Evolutionary conservation across 2,329 filamentous ascomycete species (phyloP).

Genomic region (Colletotrichum camelliae): DNA sequence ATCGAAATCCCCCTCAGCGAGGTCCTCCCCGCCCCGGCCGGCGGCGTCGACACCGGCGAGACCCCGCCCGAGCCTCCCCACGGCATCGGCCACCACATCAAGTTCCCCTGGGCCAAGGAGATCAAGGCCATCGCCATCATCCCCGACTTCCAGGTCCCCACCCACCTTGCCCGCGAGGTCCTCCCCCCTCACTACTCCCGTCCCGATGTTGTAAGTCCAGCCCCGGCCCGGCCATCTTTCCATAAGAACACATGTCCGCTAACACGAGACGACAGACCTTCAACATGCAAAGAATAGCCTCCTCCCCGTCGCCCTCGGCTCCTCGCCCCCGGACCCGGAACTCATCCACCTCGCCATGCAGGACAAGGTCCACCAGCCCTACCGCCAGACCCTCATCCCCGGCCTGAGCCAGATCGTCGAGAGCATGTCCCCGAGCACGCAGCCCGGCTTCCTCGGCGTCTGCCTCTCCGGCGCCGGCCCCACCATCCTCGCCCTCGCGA

Average conservation of each 20-base stretch:
- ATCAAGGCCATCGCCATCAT: constrained; percentile 98
- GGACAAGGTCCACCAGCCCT: constrained; percentile 97
- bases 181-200: constrained; percentile 81
- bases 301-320: constrained; percentile 85
- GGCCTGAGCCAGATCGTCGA: constrained; percentile 89
- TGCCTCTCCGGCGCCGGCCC: constrained; percentile 95
- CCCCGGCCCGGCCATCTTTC: no score
- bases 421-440: constrained; percentile 85
- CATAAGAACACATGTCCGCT: not conserved
- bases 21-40: constrained; percentile 87
- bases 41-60: constrained; percentile 88
- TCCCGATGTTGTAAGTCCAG: constrained; percentile 73
- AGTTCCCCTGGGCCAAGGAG: constrained; percentile 90
- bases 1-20: constrained; percentile 95
- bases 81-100: constrained; percentile 95
- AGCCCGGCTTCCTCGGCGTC: constrained; percentile 89
- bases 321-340: constrained; percentile 88
- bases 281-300: constrained; percentile 95
- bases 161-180: constrained; percentile 86
- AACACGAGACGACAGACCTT: constrained; percentile 61
- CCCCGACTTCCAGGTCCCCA: constrained; percentile 94
- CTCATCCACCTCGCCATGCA: constrained; percentile 99
- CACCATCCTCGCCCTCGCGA: constrained; percentile 92
- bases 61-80: constrained; percentile 86
- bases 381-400: constrained; percentile 89